A percentile compares a stretch with the other conserved stretches of the same genome.
Evolutionary conservation across 768 basidiomycete genomes (phyloP).

Genomic region (Auricularia heimuer): DNA sequence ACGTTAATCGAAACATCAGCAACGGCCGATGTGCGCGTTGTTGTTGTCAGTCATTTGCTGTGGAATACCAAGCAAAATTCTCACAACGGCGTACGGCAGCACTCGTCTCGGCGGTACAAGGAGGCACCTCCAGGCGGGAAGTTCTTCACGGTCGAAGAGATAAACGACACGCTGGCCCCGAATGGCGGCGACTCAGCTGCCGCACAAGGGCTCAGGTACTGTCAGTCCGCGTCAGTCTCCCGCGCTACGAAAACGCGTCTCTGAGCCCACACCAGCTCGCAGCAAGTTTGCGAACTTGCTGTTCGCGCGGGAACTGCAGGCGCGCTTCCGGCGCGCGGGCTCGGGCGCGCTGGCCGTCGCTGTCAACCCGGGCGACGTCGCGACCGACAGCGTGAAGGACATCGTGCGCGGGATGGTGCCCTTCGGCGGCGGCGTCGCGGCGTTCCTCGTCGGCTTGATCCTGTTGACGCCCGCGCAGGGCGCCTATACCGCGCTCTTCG

Average conservation of each 20-base stretch:
- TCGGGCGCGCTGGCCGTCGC: not conserved
- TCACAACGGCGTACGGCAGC: slow-evolving; percentile 5
- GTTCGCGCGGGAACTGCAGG: not conserved
- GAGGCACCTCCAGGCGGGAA: not conserved
- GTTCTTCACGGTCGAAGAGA: not conserved
- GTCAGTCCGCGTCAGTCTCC: not conserved
- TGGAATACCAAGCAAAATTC: slow-evolving; percentile 5
- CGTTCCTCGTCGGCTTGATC: not conserved
- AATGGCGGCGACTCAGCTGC: not conserved
- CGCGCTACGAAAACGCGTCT: not conserved
- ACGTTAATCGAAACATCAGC: not conserved
- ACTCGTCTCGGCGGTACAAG: not conserved
- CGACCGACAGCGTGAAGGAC: slow-evolving; percentile 16
- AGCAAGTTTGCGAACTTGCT: not conserved
- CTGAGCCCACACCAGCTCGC: not conserved
- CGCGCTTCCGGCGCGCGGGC: not conserved
- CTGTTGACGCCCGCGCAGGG: slow-evolving; percentile 9
- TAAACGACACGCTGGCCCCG: not conserved
- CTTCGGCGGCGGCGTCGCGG: not conserved
- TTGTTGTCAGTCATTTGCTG: slow-evolving; percentile 4
- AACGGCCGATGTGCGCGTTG: not conserved
- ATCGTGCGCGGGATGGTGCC: slow-evolving; percentile 13
- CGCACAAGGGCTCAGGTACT: not conserved
- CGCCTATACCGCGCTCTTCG: slow-evolving; percentile 15
- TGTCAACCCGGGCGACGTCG: slow-evolving; percentile 11